Conservation (phyloP, 2,329 filamentous ascomycete species). For the Stromatinia cepivora region DNA sequence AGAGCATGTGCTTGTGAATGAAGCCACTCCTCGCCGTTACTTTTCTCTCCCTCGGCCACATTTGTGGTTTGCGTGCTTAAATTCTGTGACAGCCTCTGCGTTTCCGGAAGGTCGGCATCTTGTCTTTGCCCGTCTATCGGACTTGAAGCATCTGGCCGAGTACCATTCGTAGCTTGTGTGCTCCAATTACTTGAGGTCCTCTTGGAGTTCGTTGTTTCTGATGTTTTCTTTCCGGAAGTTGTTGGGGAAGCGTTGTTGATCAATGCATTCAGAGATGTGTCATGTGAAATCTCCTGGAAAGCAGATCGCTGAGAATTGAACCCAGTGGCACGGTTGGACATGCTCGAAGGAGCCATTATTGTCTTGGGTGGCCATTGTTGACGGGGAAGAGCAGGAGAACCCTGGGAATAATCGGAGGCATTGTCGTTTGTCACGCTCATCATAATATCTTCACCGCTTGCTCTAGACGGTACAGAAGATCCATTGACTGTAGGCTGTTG, state of each 20-base stretch:
- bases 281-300: conserved; percentile 57
- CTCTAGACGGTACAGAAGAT: conserved; percentile 48
- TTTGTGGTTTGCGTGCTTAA: conserved; percentile 23
- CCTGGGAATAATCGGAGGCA: conserved; percentile 43
- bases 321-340: conserved; percentile 32
- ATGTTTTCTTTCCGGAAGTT: conserved; percentile 76
- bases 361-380: conserved; percentile 42
- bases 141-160: conserved; percentile 39
- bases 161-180: conserved; percentile 72
- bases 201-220: conserved; percentile 43
- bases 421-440: conserved; percentile 59
- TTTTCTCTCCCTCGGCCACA: conserved; percentile 41
- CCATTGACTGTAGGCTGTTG: conserved; percentile 55
- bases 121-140: conserved; percentile 31
- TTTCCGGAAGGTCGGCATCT: conserved; percentile 53
- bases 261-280: conserved; percentile 58
- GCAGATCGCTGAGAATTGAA: conserved; percentile 60
- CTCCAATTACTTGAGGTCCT: conserved; percentile 58
- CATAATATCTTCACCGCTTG: conserved; percentile 53
- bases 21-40: conserved; percentile 55
- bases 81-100: conserved; percentile 41
- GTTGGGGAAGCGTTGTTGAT: conserved; percentile 90
- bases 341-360: conserved; percentile 46
- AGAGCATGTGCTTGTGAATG: conserved; percentile 59
- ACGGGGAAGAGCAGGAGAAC: conserved; percentile 49